These are phyloP conservation scores for Colletotrichum echinochloae DNA, from an alignment of 2,329 filamentous ascomycete species.

Conservation along the genomic window DNA sequence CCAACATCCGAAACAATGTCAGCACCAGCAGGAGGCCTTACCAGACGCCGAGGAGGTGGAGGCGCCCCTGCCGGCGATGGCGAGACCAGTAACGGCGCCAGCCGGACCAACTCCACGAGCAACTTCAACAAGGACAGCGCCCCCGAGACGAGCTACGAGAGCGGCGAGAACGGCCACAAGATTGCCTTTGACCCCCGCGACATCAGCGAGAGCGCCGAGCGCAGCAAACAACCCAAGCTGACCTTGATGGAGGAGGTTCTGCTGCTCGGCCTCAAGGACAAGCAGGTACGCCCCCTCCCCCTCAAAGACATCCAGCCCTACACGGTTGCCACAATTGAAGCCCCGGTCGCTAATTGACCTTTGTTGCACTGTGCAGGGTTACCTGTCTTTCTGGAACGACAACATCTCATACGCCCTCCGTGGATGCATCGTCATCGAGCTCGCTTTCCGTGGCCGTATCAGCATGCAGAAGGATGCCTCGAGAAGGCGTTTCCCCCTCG, in stretches of 20 bases:
- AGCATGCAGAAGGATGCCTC: slow-evolving; percentile 98
- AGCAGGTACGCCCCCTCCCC: slow-evolving; percentile 89
- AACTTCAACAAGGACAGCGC: slow-evolving; percentile 65
- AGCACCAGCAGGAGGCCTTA: slow-evolving; percentile 58
- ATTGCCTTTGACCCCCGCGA: slow-evolving; percentile 98
- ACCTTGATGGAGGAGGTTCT: slow-evolving; percentile 99
- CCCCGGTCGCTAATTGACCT: slow-evolving; percentile 15
- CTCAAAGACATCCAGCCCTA: neutral
- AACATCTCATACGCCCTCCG: slow-evolving; percentile 98
- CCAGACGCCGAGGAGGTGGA: slow-evolving; percentile 73
- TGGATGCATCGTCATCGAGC: slow-evolving; percentile 97
- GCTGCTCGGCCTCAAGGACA: slow-evolving; percentile 95
- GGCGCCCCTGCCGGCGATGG: slow-evolving; percentile 73
- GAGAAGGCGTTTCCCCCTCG: slow-evolving; percentile 89
- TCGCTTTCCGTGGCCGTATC: slow-evolving; percentile 94
- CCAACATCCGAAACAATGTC: slow-evolving; percentile 35
- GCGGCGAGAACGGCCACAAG: slow-evolving; percentile 95
- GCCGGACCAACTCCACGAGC: slow-evolving; percentile 68
- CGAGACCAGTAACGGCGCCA: slow-evolving; percentile 61
- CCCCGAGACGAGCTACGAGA: slow-evolving; percentile 89
- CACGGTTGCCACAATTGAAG: slow-evolving; percentile 10
- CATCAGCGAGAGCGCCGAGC: slow-evolving; percentile 95
- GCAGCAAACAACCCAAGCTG: slow-evolving; percentile 97
- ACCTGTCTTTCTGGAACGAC: slow-evolving; percentile 99
- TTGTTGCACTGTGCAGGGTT: slow-evolving; percentile 71